Conservation (phyloP, 1,284 basidiomycete species). For the Heterobasidion parviporum region DNA sequence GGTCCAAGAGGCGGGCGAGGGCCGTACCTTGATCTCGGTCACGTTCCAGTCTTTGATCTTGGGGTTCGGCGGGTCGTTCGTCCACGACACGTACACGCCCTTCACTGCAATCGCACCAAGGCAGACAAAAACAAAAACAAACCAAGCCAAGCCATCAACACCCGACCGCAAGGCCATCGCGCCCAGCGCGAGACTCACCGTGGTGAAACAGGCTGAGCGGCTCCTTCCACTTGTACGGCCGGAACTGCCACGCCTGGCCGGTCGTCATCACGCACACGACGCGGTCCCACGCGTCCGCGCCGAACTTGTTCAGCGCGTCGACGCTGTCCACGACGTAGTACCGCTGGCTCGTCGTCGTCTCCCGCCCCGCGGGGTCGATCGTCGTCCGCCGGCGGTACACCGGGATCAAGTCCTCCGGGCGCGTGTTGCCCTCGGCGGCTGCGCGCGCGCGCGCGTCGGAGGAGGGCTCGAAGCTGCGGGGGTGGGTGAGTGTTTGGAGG, state of each 20-base stretch:
- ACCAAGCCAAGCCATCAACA: background rate
- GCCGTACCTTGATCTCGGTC: slow-evolving; percentile 75
- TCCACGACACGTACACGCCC: slow-evolving; percentile 89
- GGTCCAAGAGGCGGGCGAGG: background rate
- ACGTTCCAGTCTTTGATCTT: slow-evolving; percentile 97
- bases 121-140: slow-evolving; percentile 1
- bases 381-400: slow-evolving; percentile 72
- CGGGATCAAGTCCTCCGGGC: slow-evolving; percentile 77
- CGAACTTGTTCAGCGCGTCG: slow-evolving; percentile 88
- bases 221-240: slow-evolving; percentile 93
- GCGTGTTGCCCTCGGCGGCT: slow-evolving; percentile 62
- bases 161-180: background rate
- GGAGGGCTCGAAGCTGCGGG: slow-evolving; percentile 67
- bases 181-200: slow-evolving; percentile 42
- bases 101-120: slow-evolving; percentile 53
- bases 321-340: slow-evolving; percentile 89
- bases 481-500: background rate
- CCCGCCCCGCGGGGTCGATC: slow-evolving; percentile 44
- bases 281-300: slow-evolving; percentile 87
- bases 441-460: slow-evolving; percentile 65
- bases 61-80: slow-evolving; percentile 82
- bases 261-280: slow-evolving; percentile 97
- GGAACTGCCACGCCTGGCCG: slow-evolving; percentile 97
- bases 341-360: slow-evolving; percentile 22
- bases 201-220: slow-evolving; percentile 89